Evolutionary conservation across 305 asterid genomes (phyloP).

Genomic region (Fraxinus dipetala): DNA sequence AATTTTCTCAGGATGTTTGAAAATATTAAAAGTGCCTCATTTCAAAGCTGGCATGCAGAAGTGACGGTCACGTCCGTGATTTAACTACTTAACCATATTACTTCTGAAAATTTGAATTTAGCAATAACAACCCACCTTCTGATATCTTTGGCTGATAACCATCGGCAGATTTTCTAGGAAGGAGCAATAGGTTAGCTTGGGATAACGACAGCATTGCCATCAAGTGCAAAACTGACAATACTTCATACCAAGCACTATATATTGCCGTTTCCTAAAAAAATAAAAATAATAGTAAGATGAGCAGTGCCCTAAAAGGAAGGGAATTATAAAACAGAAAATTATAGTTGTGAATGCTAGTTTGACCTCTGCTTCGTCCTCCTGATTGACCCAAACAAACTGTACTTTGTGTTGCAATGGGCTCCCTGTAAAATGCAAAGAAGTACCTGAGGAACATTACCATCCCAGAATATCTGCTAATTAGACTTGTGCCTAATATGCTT

Average conservation of each 20-base stretch:
- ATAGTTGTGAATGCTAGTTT: constrained; percentile 17
- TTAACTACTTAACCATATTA: constrained; percentile 1
- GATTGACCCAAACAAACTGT: constrained; percentile 92
- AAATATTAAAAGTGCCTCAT: not conserved
- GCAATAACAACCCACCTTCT: constrained; percentile 62
- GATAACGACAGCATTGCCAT: constrained; percentile 83
- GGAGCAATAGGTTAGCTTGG: constrained; percentile 89
- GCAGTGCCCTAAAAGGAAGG: constrained; percentile 14
- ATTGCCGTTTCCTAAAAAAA: constrained; percentile 79
- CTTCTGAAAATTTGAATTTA: not conserved
- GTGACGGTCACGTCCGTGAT: not conserved
- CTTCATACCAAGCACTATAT: constrained; percentile 89
- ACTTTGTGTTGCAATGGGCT: constrained; percentile 87
- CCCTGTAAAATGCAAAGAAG: constrained; percentile 47
- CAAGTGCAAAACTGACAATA: constrained; percentile 86
- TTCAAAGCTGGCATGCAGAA: not conserved
- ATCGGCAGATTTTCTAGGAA: constrained; percentile 82
- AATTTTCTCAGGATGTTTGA: not conserved
- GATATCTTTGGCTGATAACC: constrained; percentile 90
- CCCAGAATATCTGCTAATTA: constrained; percentile 10
- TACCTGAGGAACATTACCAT: constrained; percentile 23
- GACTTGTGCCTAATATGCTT: constrained; percentile 19
- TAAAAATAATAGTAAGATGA: constrained; percentile 26
- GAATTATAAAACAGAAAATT: constrained; percentile 9
- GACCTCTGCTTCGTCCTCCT: constrained; percentile 98